These are phyloP conservation scores for Schwanniomyces pseudopolymorphus DNA, from an alignment of 805 yeast species.

Conservation along the genomic window DNA sequence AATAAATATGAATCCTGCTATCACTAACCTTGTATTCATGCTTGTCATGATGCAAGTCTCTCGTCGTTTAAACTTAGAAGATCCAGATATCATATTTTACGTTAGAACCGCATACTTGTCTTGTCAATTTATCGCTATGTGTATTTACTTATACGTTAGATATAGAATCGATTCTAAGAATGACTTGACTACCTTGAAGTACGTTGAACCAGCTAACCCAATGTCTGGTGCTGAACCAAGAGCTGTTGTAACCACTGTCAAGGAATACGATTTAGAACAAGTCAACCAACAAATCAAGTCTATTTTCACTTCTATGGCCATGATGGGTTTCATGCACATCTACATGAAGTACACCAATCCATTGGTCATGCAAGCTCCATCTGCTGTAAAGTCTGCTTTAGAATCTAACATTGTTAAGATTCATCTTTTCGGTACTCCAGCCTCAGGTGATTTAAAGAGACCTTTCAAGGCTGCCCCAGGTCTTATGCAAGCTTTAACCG, in stretches of 20 bases:
- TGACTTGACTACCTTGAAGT: slow-evolving; percentile 89
- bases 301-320: slow-evolving; percentile 83
- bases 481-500: slow-evolving; percentile 60
- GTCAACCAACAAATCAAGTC: slow-evolving; percentile 77
- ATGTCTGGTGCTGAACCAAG: slow-evolving; percentile 71
- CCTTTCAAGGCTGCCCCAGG: slow-evolving; percentile 84
- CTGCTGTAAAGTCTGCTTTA: slow-evolving; percentile 85
- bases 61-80: slow-evolving; percentile 83
- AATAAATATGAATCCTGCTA: slow-evolving; percentile 75
- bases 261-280: slow-evolving; percentile 91
- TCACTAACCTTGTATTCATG: slow-evolving; percentile 85
- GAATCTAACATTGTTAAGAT: slow-evolving; percentile 90
- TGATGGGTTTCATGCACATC: slow-evolving; percentile 98
- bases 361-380: slow-evolving; percentile 87
- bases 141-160: slow-evolving; percentile 66
- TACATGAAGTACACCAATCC: slow-evolving; percentile 98
- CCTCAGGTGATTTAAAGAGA: slow-evolving; percentile 89
- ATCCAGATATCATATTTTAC: slow-evolving; percentile 68
- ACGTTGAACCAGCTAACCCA: slow-evolving; percentile 80
- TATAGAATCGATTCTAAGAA: slow-evolving; percentile 66
- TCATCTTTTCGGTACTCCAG: slow-evolving; percentile 79
- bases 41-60: slow-evolving; percentile 95
- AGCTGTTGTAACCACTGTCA: slow-evolving; percentile 86
- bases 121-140: slow-evolving; percentile 64
- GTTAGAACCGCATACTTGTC: slow-evolving; percentile 72